Conservation (phyloP, 306 rosid species). For the Quercus parvula region DNA sequence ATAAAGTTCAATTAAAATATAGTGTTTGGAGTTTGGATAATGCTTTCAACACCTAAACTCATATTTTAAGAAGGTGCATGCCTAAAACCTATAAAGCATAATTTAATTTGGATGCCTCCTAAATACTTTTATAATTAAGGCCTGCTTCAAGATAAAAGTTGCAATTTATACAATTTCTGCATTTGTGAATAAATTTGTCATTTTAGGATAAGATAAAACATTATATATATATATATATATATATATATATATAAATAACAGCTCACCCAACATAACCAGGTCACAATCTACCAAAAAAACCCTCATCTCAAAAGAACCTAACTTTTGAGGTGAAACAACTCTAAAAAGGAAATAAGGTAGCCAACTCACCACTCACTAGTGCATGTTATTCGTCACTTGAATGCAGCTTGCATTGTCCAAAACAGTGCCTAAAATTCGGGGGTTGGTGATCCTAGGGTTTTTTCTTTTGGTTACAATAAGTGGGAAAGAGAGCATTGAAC, state of each 20-base stretch:
- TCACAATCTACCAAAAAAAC: slow-evolving; percentile 10
- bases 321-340: slow-evolving; percentile 14
- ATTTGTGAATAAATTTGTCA: slow-evolving; percentile 13
- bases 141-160: no score
- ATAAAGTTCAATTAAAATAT: neutral
- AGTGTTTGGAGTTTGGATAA: slow-evolving; percentile 11
- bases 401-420: slow-evolving; percentile 13
- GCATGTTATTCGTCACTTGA: neutral
- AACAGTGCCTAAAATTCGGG: slow-evolving; percentile 8
- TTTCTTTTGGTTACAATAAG: neutral
- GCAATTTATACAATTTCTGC: no score
- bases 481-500: no score
- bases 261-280: slow-evolving; percentile 14
- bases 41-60: slow-evolving; percentile 11
- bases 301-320: slow-evolving; percentile 8
- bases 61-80: neutral
- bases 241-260: no score
- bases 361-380: neutral
- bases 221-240: no score
- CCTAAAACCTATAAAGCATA: neutral
- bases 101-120: no score
- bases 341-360: neutral
- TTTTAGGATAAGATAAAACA: neutral
- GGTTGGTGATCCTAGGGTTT: slow-evolving; percentile 14
- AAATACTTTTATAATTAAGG: no score